Percentiles rank a stretch among this genome's conserved stretches.
Evolutionary conservation across 2,329 filamentous ascomycete genomes (phyloP).

Genomic region (Fusarium palustre): DNA sequence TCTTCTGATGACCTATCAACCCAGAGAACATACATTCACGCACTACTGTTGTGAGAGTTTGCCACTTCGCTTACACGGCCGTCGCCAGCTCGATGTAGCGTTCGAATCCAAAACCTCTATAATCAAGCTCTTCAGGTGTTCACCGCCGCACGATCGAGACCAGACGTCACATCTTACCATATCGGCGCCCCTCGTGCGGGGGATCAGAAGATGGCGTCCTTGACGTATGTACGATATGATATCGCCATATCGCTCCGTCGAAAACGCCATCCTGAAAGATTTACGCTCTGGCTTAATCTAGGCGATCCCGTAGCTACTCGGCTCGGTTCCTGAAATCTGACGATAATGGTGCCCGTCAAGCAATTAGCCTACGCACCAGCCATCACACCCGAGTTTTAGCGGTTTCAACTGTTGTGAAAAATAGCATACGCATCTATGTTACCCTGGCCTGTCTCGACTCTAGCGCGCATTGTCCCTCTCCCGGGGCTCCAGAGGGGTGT

Average conservation of each 20-base stretch:
- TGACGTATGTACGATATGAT: constrained; percentile 36
- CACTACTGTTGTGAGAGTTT: constrained; percentile 10
- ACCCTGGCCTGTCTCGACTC: constrained; percentile 30
- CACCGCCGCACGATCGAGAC: constrained; percentile 22
- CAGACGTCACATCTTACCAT: constrained; percentile 10
- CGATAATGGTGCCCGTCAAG: constrained; percentile 35
- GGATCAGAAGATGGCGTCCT: constrained; percentile 39
- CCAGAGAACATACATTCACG: background rate
- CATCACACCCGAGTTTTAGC: constrained; percentile 41
- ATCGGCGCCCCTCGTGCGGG: constrained; percentile 37
- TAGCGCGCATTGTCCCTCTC: constrained; percentile 29
- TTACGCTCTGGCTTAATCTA: constrained; percentile 35
- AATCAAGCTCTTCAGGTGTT: constrained; percentile 6
- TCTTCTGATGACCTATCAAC: constrained; percentile 25
- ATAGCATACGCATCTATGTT: constrained; percentile 44
- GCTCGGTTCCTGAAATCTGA: constrained; percentile 38
- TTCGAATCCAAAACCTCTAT: constrained; percentile 11
- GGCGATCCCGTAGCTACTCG: constrained; percentile 43
- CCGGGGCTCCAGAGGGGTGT: constrained; percentile 34
- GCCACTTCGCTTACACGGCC: constrained; percentile 21
- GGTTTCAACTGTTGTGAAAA: constrained; percentile 49
- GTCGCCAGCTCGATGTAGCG: constrained; percentile 1
- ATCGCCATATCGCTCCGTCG: constrained; percentile 25
- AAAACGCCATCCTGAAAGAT: constrained; percentile 27
- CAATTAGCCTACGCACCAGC: constrained; percentile 36